Base-by-base conservation (phyloP, 768 basidiomycete species). In the Tulasnella sp. region DNA sequence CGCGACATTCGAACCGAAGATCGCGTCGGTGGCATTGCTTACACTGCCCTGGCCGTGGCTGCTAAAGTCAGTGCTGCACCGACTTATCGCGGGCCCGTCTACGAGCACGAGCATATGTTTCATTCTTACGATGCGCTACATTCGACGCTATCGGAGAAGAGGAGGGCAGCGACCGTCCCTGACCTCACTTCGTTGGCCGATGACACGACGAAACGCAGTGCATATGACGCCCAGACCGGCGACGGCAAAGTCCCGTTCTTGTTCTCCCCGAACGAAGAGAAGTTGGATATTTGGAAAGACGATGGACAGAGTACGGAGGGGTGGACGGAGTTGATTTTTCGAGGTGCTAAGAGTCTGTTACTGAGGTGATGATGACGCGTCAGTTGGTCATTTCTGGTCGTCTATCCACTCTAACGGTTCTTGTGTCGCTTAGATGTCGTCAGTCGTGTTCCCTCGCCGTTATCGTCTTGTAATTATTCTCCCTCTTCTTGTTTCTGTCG, bases 31-130 rank as follows among this genome's bases (percentile, higher is more conserved):
- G 45, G 45, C 19, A 25, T 48, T 17, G 45, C 45, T 9, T 9
- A 29, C 3, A 29, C 45, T 4, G 45, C 45, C 12, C 45, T 48
- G 12, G 45, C 27, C 14, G 34, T 29, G 25, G 45, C 34, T 6
- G 34, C 45, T 17, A 32, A 48, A 27, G 34, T 48, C 45, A 32
- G 45, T 4, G 27, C 34, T 32, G 21, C 27, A n/a, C 6, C 27
- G 25, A 17, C 8, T 14, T 48, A 29, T 32, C 27, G 34, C 45
- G 45, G 45, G 9, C 50, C 50, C 12, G 37, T 6, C 37, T 52
- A 52, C 50, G 50, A 52, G 34, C 50, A 52, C 50, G 50, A 52
- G 23, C 50, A 52, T 34, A 35, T 52, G 23, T 52, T 52, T 34
- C 50, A 52, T 14, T 52, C 50, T 9, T 51, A 51, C 49, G 49